A percentile compares a stretch with the other conserved stretches of the same genome.
phyloP scores from a whole-genome alignment of 2,329 filamentous ascomycete genomes.

The Colletotrichum sidae region DNA sequence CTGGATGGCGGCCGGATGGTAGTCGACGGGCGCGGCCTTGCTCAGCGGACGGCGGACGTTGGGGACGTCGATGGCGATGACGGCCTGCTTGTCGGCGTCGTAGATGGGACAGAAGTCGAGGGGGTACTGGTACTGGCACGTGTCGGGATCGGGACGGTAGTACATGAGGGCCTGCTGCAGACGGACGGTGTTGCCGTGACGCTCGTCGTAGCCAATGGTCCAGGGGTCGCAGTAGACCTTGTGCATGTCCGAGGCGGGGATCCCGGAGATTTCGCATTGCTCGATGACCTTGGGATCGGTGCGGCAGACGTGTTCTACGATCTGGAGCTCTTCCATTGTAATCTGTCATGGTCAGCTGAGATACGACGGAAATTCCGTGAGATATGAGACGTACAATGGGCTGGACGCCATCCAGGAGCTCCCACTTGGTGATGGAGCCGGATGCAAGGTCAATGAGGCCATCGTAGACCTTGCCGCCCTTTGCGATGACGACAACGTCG shows the following conservation, averaged over 20 bases:
- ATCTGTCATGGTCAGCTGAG: constrained; percentile 62
- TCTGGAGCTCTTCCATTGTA: constrained; percentile 89
- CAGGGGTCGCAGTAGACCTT: constrained; percentile 97
- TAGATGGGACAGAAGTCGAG: constrained; percentile 95
- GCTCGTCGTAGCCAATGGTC: constrained; percentile 95
- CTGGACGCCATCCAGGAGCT: constrained; percentile 80
- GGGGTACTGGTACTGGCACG: constrained; percentile 91
- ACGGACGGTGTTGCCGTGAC: constrained; percentile 81
- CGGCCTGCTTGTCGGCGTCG: constrained; percentile 81
- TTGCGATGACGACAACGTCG: constrained; percentile 85
- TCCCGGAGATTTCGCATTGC: constrained; percentile 86
- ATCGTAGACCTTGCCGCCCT: constrained; percentile 84
- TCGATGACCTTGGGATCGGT: constrained; percentile 89
- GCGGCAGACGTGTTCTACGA: constrained; percentile 80
- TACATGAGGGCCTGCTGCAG: constrained; percentile 97
- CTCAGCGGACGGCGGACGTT: constrained; percentile 80
- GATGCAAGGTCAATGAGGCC: constrained; percentile 80
- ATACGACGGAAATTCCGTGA: not conserved
- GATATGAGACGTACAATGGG: constrained; percentile 70
- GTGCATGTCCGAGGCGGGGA: constrained; percentile 86
- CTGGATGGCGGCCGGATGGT: constrained; percentile 79
- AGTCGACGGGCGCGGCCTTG: constrained; percentile 80
- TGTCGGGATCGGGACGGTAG: constrained; percentile 86
- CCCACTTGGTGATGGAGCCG: constrained; percentile 78
- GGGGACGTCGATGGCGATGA: constrained; percentile 87